These are phyloP conservation scores for Trametes versicolor DNA, from an alignment of 1,284 basidiomycete genomes.

Conservation along the genomic window DNA sequence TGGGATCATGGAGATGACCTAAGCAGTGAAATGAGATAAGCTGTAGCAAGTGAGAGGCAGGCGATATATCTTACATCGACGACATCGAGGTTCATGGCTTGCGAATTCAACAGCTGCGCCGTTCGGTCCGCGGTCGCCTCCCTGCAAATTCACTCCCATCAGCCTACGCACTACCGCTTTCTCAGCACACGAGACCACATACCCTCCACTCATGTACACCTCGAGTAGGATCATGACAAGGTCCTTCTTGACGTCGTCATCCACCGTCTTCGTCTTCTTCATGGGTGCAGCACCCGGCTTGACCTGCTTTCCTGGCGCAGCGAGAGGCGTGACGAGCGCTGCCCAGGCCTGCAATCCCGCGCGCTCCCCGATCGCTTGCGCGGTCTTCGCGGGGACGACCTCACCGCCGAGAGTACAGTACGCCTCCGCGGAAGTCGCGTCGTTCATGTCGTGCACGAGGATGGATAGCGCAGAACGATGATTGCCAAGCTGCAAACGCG, in stretches of 20 bases:
- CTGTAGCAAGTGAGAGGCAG: conserved; percentile 5
- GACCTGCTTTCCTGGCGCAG: conserved; percentile 35
- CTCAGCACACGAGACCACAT: conserved; percentile 38
- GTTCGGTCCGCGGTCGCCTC: conserved; percentile 61
- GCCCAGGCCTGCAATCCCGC: conserved; percentile 66
- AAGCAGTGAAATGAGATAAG: not conserved
- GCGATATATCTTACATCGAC: conserved; percentile 65
- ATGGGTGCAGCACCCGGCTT: conserved; percentile 36
- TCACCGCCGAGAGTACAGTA: conserved; percentile 83
- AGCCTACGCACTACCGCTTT: conserved; percentile 1
- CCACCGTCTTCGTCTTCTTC: conserved; percentile 55
- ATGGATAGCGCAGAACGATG: conserved; percentile 73
- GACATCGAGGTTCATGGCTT: conserved; percentile 81
- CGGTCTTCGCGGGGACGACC: conserved; percentile 71
- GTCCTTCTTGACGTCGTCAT: conserved; percentile 64
- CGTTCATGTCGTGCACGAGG: conserved; percentile 77
- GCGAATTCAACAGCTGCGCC: conserved; percentile 78
- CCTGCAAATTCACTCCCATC: conserved; percentile 44
- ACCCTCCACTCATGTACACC: conserved; percentile 84
- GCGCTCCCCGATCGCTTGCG: conserved; percentile 60
- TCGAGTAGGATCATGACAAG: conserved; percentile 78
- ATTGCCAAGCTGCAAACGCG: conserved; percentile 60
- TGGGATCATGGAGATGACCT: conserved; percentile 81
- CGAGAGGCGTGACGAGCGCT: conserved; percentile 51
- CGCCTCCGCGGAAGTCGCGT: conserved; percentile 80